phyloP scores from a whole-genome alignment of 495 filamentous ascomycete genomes.

The Neurospora sp. region DNA sequence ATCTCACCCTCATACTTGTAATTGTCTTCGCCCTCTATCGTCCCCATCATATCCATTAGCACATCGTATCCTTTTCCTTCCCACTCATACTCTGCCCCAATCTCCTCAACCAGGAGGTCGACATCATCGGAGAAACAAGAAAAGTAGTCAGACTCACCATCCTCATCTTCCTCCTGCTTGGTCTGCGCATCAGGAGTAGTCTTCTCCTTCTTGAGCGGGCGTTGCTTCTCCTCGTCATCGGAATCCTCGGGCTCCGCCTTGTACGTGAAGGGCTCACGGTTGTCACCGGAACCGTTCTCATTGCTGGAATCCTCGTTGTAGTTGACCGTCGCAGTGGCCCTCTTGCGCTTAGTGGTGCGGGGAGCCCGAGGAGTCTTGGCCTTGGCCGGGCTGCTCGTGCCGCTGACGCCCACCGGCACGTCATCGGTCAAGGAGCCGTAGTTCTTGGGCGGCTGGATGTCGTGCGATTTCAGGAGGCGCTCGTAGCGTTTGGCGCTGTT shows the following conservation, averaged over 20 bases:
- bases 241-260: not conserved
- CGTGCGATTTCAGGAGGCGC: slow-evolving; percentile 49
- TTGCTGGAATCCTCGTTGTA: not conserved
- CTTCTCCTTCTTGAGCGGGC: not conserved
- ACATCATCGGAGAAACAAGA: not conserved
- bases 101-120: not conserved
- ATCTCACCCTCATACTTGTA: not conserved
- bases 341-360: not conserved
- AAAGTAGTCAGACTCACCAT: slow-evolving; percentile 11
- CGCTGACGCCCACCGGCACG: not conserved
- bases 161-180: not conserved
- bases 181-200: not conserved
- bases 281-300: not conserved
- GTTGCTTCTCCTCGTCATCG: not conserved
- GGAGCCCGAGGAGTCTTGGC: not conserved
- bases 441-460: slow-evolving; percentile 21
- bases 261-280: not conserved
- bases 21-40: not conserved
- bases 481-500: slow-evolving; percentile 45
- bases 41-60: not conserved
- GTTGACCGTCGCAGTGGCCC: not conserved
- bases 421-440: not conserved
- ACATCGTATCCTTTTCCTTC: not conserved
- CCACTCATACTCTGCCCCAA: not conserved
- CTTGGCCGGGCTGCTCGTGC: not conserved